Conservation (phyloP, 306 rosid species). For the Oemleria cerasiformis region DNA sequence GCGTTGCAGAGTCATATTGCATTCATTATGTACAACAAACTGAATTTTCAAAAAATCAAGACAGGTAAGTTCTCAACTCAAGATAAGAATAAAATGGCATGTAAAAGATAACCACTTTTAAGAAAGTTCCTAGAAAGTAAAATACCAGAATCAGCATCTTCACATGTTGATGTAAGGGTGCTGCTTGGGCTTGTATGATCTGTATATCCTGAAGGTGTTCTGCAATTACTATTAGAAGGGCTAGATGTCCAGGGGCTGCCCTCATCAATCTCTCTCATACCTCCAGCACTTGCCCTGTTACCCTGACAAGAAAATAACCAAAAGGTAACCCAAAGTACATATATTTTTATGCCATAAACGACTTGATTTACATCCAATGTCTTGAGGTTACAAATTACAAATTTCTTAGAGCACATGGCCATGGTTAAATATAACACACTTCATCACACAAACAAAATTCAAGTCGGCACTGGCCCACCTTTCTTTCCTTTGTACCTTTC, state of each 20-base stretch:
- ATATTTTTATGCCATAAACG: constrained; percentile 15
- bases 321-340: neutral
- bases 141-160: constrained; percentile 88
- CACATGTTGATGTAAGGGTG: constrained; percentile 63
- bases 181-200: constrained; percentile 71
- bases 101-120: constrained; percentile 16
- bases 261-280: constrained; percentile 52
- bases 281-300: constrained; percentile 63
- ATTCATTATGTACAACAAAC: neutral
- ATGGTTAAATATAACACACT: neutral
- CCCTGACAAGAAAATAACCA: constrained; percentile 47
- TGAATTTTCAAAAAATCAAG: neutral
- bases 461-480: neutral
- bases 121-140: constrained; percentile 28
- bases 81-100: constrained; percentile 9
- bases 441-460: neutral
- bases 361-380: neutral
- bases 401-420: neutral
- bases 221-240: constrained; percentile 40
- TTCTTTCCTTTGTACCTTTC: neutral
- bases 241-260: constrained; percentile 51
- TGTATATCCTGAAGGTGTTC: constrained; percentile 54
- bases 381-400: neutral
- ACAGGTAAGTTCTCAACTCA: constrained; percentile 1
- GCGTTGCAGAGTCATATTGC: neutral